Conservation (phyloP, 805 yeast genomes). For the Schwanniomyces yamadae region DNA sequence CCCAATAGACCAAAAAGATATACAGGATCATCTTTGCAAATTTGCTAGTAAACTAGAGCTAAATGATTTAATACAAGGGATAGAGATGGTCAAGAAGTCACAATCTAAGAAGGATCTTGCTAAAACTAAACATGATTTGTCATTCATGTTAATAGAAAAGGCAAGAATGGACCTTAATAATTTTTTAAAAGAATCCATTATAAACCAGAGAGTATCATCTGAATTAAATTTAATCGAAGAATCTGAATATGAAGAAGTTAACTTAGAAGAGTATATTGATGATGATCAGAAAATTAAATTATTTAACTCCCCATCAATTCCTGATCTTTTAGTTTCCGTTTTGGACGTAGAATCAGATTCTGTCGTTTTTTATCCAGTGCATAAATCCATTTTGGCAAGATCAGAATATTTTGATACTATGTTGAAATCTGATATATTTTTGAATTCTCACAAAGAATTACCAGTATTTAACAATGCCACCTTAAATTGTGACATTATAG, state of each 20-base stretch:
- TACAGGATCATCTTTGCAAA: conserved; percentile 19
- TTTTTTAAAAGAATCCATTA: conserved; percentile 25
- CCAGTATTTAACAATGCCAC: conserved; percentile 14
- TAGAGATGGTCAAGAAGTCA: conserved; percentile 26
- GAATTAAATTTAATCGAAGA: conserved; percentile 20
- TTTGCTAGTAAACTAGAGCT: conserved; percentile 36
- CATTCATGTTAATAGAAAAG: conserved; percentile 30
- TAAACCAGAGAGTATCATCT: conserved; percentile 14
- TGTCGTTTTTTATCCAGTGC: conserved; percentile 55
- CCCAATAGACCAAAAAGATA: conserved; percentile 19
- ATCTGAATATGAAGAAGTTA: conserved; percentile 31
- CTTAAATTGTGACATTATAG: conserved; percentile 10
- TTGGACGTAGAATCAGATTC: conserved; percentile 25
- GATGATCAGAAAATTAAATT: conserved; percentile 20
- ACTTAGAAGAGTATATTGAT: conserved; percentile 15
- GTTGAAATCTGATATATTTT: conserved; percentile 49
- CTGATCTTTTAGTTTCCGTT: conserved; percentile 50
- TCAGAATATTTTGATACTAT: conserved; percentile 64
- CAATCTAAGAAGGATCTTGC: conserved; percentile 20
- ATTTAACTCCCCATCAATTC: conserved; percentile 23
- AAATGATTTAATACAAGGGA: conserved; percentile 34
- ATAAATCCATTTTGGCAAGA: conserved; percentile 57
- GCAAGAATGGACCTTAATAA: conserved; percentile 33
- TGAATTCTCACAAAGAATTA: conserved; percentile 10
- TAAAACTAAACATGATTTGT: conserved; percentile 30